phyloP scores from a whole-genome alignment of 441 rosid species.

The Aquilaria agallochum region DNA sequence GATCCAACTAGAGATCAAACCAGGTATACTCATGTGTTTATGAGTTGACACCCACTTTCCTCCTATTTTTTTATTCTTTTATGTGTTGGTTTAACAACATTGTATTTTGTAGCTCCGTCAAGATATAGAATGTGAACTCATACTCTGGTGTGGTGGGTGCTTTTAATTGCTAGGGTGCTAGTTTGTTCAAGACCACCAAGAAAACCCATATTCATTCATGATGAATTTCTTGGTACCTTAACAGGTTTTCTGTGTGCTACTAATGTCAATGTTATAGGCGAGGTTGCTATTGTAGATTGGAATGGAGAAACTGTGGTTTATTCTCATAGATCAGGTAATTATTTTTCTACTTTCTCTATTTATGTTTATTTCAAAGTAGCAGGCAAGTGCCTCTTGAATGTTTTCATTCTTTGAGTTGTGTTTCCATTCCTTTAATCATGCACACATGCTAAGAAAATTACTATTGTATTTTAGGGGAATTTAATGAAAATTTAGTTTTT shows the following conservation, averaged over 20 bases:
- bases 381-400: neutral
- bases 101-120: slow-evolving; percentile 54
- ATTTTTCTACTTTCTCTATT: neutral
- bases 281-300: slow-evolving; percentile 75
- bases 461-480: slow-evolving; percentile 47
- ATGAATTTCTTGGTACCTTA: slow-evolving; percentile 78
- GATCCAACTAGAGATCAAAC: slow-evolving; percentile 90
- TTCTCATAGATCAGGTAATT: slow-evolving; percentile 64
- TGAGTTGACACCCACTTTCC: neutral
- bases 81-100: neutral
- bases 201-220: slow-evolving; percentile 85
- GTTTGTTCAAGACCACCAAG: slow-evolving; percentile 85
- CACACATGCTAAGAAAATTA: slow-evolving; percentile 2
- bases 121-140: slow-evolving; percentile 87
- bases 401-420: too few relatives aligned
- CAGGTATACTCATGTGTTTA: slow-evolving; percentile 32
- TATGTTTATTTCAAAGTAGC: neutral
- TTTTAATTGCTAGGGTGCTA: slow-evolving; percentile 97
- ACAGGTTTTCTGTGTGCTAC: slow-evolving; percentile 49
- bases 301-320: slow-evolving; percentile 63
- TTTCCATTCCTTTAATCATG: too few relatives aligned
- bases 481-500: too few relatives aligned
- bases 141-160: slow-evolving; percentile 82
- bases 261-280: slow-evolving; percentile 65
- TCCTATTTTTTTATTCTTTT: neutral